A percentile compares a stretch with the other conserved stretches of the same genome.
Conservation (phyloP, 225 moss, liverwort and hornwort species). For the Polytrichum commune region DNA sequence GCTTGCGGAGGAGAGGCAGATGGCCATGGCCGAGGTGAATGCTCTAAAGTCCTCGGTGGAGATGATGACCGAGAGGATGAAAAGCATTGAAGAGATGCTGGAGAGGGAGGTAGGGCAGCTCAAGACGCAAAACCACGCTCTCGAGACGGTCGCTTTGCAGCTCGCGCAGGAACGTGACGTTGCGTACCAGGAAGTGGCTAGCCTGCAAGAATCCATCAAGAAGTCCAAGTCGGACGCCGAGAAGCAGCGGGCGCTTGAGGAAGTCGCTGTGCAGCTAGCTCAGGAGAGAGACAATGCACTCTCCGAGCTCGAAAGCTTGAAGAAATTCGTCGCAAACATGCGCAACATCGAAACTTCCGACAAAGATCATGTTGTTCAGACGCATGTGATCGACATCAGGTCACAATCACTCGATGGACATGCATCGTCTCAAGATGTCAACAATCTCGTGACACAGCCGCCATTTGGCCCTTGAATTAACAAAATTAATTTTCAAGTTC, state of each 20-base stretch:
- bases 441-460: constrained; percentile 35
- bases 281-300: constrained; percentile 70
- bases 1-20: constrained; percentile 78
- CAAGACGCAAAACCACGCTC: constrained; percentile 72
- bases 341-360: constrained; percentile 21
- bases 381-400: constrained; percentile 25
- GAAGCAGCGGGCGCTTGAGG: constrained; percentile 64
- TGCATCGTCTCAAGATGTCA: constrained; percentile 30
- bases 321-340: constrained; percentile 32
- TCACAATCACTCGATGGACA: constrained; percentile 38
- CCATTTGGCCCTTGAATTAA: constrained; percentile 12
- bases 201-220: constrained; percentile 13
- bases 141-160: constrained; percentile 88
- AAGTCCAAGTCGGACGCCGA: constrained; percentile 26
- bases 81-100: constrained; percentile 70
- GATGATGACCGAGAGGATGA: constrained; percentile 74
- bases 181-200: constrained; percentile 55
- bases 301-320: constrained; percentile 63
- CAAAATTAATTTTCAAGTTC: no score
- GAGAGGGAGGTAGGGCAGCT: constrained; percentile 67
- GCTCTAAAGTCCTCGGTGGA: constrained; percentile 66
- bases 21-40: constrained; percentile 70
- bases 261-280: constrained; percentile 60
- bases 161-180: constrained; percentile 73
- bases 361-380: constrained; percentile 42